Evolutionary conservation across 768 basidiomycete species (phyloP).

Genomic region (Panaeolus papilionaceus): DNA sequence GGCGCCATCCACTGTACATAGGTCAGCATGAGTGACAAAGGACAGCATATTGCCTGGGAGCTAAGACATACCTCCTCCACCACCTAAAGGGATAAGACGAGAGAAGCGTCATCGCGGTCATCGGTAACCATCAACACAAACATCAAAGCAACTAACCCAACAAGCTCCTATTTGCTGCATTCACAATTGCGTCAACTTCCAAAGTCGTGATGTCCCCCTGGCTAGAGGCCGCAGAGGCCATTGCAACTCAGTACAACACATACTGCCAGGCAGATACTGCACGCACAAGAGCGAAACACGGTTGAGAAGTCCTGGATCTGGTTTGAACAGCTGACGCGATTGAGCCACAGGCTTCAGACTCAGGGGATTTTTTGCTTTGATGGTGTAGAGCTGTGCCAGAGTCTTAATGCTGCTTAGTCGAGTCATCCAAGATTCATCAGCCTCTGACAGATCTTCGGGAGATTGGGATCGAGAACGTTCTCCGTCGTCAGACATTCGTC

Average conservation of each 20-base stretch:
- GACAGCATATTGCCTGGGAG: background rate
- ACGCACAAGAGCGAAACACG: constrained; percentile 75
- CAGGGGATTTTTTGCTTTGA: constrained; percentile 17
- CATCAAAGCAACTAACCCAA: constrained; percentile 53
- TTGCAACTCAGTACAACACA: background rate
- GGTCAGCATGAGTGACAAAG: background rate
- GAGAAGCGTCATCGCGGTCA: constrained; percentile 2
- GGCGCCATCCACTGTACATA: constrained; percentile 73
- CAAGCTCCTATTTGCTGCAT: constrained; percentile 79
- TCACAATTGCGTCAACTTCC: constrained; percentile 77
- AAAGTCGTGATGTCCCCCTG: constrained; percentile 82
- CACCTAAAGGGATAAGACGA: constrained; percentile 50
- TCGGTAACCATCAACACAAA: background rate
- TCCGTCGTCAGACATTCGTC: constrained; percentile 23
- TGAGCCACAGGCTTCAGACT: constrained; percentile 27
- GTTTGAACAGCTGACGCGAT: constrained; percentile 40
- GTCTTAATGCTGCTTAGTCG: constrained; percentile 59
- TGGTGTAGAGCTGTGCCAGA: constrained; percentile 58
- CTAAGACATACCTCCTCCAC: constrained; percentile 68
- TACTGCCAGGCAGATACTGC: constrained; percentile 1
- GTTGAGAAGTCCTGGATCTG: constrained; percentile 49
- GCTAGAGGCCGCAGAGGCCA: constrained; percentile 39
- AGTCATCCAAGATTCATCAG: constrained; percentile 21
- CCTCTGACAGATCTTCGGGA: constrained; percentile 24
- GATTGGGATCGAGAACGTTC: constrained; percentile 20